phyloP scores from a whole-genome alignment of 2,329 filamentous ascomycete genomes.

The Exophiala mesophila region DNA sequence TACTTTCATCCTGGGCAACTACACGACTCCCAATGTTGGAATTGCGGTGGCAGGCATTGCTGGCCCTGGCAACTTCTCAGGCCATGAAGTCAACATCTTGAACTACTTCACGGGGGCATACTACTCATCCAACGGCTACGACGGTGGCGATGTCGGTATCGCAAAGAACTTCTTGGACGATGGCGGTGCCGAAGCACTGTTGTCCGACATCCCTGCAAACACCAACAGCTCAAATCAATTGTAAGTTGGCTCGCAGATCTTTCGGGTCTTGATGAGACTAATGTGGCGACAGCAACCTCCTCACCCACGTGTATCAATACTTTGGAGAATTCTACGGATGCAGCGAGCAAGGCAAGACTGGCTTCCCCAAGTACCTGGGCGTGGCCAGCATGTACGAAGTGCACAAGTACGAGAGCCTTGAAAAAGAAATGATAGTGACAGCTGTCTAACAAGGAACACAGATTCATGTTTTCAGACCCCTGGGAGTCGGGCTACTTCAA shows the following conservation, averaged over 20 bases:
- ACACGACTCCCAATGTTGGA: conserved; percentile 51
- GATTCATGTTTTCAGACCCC: conserved; percentile 53
- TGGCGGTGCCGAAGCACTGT: conserved; percentile 52
- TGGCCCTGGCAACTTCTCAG: conserved; percentile 45
- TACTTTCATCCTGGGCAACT: conserved; percentile 61
- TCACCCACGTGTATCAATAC: conserved; percentile 60
- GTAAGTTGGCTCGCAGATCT: conserved; percentile 1
- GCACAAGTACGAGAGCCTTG: conserved; percentile 26
- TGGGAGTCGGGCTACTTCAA: conserved; percentile 55
- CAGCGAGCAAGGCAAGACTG: conserved; percentile 38
- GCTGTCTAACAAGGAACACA: conserved; percentile 9
- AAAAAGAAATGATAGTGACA: not conserved
- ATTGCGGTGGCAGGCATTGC: conserved; percentile 56
- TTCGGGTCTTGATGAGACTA: not conserved
- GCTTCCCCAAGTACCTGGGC: conserved; percentile 47
- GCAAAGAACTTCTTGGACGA: conserved; percentile 59
- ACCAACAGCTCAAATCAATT: conserved; percentile 51
- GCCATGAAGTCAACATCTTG: conserved; percentile 51
- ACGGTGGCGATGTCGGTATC: conserved; percentile 34
- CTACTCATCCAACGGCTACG: conserved; percentile 50
- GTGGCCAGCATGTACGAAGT: conserved; percentile 28
- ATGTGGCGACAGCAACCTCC: conserved; percentile 36
- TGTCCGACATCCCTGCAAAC: conserved; percentile 52
- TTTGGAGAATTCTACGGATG: conserved; percentile 57
- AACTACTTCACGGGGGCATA: conserved; percentile 57